Evolutionary conservation across 306 rosid species (phyloP), one percentile per base, ranked within the genome.

Genomic region (Dalbergia cultrata): DNA sequence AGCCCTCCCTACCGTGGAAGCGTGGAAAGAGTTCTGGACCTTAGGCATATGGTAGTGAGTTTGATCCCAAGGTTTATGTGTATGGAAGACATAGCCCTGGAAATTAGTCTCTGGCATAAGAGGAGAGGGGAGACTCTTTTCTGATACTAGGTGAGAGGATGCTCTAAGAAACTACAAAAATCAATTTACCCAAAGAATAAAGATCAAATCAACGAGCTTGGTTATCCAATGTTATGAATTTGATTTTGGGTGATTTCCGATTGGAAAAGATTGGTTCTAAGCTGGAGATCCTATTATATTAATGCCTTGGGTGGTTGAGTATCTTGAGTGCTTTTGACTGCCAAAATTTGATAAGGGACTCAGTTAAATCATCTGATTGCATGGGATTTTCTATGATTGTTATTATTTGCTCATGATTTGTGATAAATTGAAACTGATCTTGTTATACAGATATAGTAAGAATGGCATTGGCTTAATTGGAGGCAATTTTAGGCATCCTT

Each of bases 401-500:
- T 66, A 41, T n/a, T 50, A 67, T 26, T 59, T 59, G n/a, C 67
- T 66, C 62, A 47, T 73, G 43, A 67, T 49, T 59, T 67, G 76
- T 26, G 31, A 77, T 72, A 35, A 72, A 34, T 64, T 34, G 52
- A 71, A 83, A 64, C 79, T 64, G 64, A 57, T 71, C 64, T 72
- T 67, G 57, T 72, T 58, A 78, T 66, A 77, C 73, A 62, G 74
- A 65, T 78, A 49, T 65, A 65, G 19, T 52, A 72, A 26, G 80
- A 60, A 69, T 58, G 66, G 65, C 45, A 66, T 45, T 59, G 60
- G 45, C 57, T 72, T 50, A 72, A n/a, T 47, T 65, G 63, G 35
- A 58, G 73, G 54, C 3, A 70, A 47, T 77, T 75, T 67, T 63
- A 65, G 65, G 70, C 67, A 39, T 54, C 59, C 69, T 53, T 26